Conservation (phyloP, 2,329 filamentous ascomycete genomes). For the Xylaria sp. region DNA sequence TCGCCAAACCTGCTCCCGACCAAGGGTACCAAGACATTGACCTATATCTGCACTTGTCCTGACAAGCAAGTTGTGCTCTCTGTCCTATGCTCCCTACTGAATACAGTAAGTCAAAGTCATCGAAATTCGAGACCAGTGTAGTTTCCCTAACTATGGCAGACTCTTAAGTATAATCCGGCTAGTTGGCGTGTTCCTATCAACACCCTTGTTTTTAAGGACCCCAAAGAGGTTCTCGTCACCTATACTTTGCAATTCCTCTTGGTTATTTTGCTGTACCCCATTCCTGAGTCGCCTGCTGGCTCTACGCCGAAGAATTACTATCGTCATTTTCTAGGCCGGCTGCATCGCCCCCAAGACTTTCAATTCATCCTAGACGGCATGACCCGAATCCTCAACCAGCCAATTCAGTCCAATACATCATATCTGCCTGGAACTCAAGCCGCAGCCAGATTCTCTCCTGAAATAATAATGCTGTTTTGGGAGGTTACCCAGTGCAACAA, state of each 20-base stretch:
- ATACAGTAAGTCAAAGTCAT: constrained; percentile 74
- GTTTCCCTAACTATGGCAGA: constrained; percentile 60
- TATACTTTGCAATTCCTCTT: constrained; percentile 94
- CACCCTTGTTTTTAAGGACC: constrained; percentile 89
- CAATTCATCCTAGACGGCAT: constrained; percentile 97
- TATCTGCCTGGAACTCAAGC: constrained; percentile 89
- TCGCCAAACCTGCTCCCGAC: constrained; percentile 82
- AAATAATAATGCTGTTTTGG: constrained; percentile 98
- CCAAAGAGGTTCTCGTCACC: constrained; percentile 89
- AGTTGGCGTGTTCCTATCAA: constrained; percentile 96
- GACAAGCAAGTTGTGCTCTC: constrained; percentile 94
- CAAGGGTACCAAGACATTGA: constrained; percentile 84
- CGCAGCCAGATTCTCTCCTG: constrained; percentile 86
- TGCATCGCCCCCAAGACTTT: constrained; percentile 95
- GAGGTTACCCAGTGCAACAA: constrained; percentile 98
- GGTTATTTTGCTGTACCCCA: constrained; percentile 84
- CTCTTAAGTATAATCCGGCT: constrained; percentile 94
- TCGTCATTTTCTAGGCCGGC: constrained; percentile 87
- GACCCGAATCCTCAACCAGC: constrained; percentile 90
- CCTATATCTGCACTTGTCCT: constrained; percentile 86
- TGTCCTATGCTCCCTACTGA: constrained; percentile 89
- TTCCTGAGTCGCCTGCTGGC: constrained; percentile 78
- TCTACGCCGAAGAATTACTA: constrained; percentile 87
- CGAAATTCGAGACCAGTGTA: constrained; percentile 1
- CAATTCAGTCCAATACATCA: constrained; percentile 86